Percentiles rank a stretch among this genome's conserved stretches.
Evolutionary conservation across 768 basidiomycete species (phyloP).

Genomic region (Kwoniella europaea): DNA sequence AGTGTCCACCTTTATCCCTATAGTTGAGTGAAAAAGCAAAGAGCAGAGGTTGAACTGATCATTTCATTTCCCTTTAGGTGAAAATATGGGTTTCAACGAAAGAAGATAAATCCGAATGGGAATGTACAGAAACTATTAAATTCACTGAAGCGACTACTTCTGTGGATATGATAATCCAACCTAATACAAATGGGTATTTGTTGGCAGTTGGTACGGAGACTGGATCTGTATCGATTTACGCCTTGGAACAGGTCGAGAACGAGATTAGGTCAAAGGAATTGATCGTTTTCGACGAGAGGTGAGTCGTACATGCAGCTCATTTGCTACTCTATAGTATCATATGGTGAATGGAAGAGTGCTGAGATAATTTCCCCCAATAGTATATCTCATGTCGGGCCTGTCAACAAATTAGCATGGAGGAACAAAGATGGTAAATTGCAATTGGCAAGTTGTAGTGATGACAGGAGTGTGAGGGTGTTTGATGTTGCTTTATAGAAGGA

Average conservation of each 20-base stretch:
- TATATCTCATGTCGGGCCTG: slow-evolving; percentile 73
- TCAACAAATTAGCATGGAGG: slow-evolving; percentile 82
- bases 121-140: slow-evolving; percentile 67
- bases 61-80: slow-evolving; percentile 63
- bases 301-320: slow-evolving; percentile 2
- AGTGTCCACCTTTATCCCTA: slow-evolving; percentile 29
- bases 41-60: neutral
- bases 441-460: slow-evolving; percentile 89
- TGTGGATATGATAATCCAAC: slow-evolving; percentile 67
- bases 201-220: slow-evolving; percentile 85
- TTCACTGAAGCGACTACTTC: slow-evolving; percentile 80
- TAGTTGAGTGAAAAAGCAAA: neutral
- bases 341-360: neutral
- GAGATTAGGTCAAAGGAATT: slow-evolving; percentile 59
- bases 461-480: slow-evolving; percentile 83
- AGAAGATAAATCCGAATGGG: slow-evolving; percentile 63
- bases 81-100: slow-evolving; percentile 73
- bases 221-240: slow-evolving; percentile 73
- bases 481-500: slow-evolving; percentile 36
- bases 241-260: slow-evolving; percentile 54
- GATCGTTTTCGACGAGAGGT: slow-evolving; percentile 58
- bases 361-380: slow-evolving; percentile 59
- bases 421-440: slow-evolving; percentile 59
- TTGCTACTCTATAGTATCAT: neutral
- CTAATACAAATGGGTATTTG: slow-evolving; percentile 64